Evolutionary conservation across 371 early-diverging fungal species (phyloP), one percentile per base, ranked within the genome.

Genomic region (Saksenaea oblongispora): DNA sequence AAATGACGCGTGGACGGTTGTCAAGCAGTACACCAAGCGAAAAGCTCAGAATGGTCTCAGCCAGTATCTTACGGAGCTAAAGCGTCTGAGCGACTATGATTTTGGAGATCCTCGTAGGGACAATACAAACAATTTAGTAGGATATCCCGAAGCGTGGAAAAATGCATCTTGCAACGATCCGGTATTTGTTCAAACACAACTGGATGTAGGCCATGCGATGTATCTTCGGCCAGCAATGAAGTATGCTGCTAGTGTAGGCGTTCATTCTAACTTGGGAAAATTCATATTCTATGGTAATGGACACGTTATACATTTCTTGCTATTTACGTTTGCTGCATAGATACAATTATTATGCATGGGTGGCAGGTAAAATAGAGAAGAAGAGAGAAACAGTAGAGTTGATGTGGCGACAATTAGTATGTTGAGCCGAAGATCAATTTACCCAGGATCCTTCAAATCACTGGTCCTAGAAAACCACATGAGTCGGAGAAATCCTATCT

Each of bases 331-430:
- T 17, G 36, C 8, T 5, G 31, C 42, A 27, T 60, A 78, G 78
- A 83, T 59, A 80, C 83, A 18, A 78, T 80, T 65, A 67, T 83
- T 58, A 75, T 78, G 54, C 83, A 83, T 65, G 83, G 83, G 7
- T 83, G 80, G 80, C 78, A 79, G 73, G 77, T 75, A 70, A 72
- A 44, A 31, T n/a, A 27, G 15, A 26, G 15, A 37, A 37, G 15
- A 37, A 3, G 15, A 37, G 4, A 37, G 2, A 37, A 1, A 0
- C 3, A 37, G 1, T 13, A 15, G 47, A 17, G 34, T 51, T 28
- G 27, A 24, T 28, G 18, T 39, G n/a, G n/a, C n/a, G n/a, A n/a
- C n/a, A n/a, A n/a, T n/a, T n/a, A 78, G 74, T 81, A 81, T 53
- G 77, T 76, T 15, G 82, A 81, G 39, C 72, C 76, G 8, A 34